Evolutionary conservation across 768 basidiomycete species (phyloP).

Genomic region (Collybia sp.): DNA sequence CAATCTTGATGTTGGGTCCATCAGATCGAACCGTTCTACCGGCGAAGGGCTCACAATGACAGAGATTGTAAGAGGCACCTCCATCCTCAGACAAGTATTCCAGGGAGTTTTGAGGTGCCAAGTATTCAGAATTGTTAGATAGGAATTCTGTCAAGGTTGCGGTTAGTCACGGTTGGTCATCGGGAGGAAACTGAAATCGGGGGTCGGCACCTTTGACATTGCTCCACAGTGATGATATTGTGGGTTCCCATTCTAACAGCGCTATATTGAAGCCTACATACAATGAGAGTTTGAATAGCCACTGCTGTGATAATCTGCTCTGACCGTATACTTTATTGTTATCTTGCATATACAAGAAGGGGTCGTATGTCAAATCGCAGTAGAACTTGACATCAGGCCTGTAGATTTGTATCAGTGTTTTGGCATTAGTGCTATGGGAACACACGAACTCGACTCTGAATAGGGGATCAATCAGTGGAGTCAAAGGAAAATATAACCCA

Average conservation of each 20-base stretch:
- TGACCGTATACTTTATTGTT: constrained; percentile 45
- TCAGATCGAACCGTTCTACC: background rate
- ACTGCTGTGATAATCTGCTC: constrained; percentile 1
- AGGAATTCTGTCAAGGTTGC: constrained; percentile 55
- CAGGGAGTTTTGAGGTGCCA: constrained; percentile 66
- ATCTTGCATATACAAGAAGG: constrained; percentile 78
- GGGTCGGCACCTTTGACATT: constrained; percentile 53
- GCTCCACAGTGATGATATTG: constrained; percentile 80
- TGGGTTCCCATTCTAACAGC: constrained; percentile 71
- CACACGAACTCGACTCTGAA: constrained; percentile 60
- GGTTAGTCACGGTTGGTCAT: background rate
- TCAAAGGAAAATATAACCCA: background rate
- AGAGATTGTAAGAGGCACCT: constrained; percentile 64
- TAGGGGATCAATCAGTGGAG: background rate
- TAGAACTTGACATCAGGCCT: constrained; percentile 73
- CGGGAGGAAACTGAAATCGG: background rate
- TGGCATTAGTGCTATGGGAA: too few relatives aligned
- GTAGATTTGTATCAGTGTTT: background rate
- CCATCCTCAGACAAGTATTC: constrained; percentile 66
- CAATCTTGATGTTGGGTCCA: constrained; percentile 46
- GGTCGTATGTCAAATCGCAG: constrained; percentile 78
- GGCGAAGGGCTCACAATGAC: constrained; percentile 45
- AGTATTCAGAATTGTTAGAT: constrained; percentile 50
- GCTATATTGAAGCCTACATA: constrained; percentile 71
- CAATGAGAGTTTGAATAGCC: background rate